Base-by-base conservation (phyloP, 2,329 filamentous ascomycete species). In the Calonectria pauciramosa region DNA sequence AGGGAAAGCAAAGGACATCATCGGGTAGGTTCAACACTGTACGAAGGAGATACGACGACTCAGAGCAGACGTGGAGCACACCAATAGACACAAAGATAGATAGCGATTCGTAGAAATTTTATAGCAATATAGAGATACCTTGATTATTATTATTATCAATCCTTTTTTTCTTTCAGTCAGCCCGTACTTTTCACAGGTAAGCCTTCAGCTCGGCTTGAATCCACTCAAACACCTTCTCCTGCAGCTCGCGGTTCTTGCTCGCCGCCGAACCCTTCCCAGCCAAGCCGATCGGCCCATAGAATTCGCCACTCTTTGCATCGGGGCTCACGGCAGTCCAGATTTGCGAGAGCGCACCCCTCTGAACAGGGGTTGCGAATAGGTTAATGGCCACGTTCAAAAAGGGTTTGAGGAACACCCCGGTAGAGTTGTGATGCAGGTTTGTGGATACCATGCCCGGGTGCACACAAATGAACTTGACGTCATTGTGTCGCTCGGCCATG, bases 371-470 rank as follows among this genome's bases (percentile, higher is more conserved):
- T 1, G 70, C 63, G 18, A 68, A 67, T 3, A 28, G 6, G 18
- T n/a, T 9, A 9, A 68, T 14, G 3, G 70, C 70, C 2, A 36
- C 16, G 38, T 63, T 36, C 8, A 72, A 26, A 18, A 72, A 72
- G 4, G 70, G 70, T 28, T 72, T 72, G 1, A 72, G 52, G 14
- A 72, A 72, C 0, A 51, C 23, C 3, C 63, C 60, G 11, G 70
- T 49, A 3, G 70, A 72, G 13, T n/a, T 36, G 4, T 72, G 70
- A 16, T 68, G 63, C 3, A 72, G 52, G 23, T 72, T 72, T 9
- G 70, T 72, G 7, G 70, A 52, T 9, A 72, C 63, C 70, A 72
- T 72, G 8, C 70, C 51, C 6, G 70, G 70, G 38, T 72, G 63
- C 4, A 72, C 70, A 9, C 16, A 16, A 2, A 72, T 23, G 18